Evolutionary conservation across 1,139 yeast genomes (phyloP).

Genomic region (Blastobotrys elegans): DNA sequence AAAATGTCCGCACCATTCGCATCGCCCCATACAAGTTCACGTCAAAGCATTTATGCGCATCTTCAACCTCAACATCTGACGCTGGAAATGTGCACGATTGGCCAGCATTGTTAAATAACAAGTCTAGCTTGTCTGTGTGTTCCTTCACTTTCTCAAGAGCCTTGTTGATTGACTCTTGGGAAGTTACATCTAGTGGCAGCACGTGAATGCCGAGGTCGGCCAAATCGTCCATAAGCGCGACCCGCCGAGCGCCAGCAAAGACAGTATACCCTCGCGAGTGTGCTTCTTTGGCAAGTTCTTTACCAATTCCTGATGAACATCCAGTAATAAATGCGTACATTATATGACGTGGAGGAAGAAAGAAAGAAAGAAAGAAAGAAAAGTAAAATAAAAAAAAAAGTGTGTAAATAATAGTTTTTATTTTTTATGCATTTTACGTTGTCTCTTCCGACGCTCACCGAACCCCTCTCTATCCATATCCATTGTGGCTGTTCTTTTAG

Average conservation of each 20-base stretch:
- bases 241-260: slow-evolving; percentile 68
- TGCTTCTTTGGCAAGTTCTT: slow-evolving; percentile 58
- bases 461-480: slow-evolving; percentile 89
- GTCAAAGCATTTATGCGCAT: slow-evolving; percentile 50
- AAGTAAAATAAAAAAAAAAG: neutral
- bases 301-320: slow-evolving; percentile 79
- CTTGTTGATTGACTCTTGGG: slow-evolving; percentile 44
- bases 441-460: slow-evolving; percentile 53
- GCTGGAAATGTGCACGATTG: slow-evolving; percentile 65
- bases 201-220: slow-evolving; percentile 38
- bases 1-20: slow-evolving; percentile 56
- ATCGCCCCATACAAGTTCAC: slow-evolving; percentile 71
- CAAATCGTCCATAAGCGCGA: slow-evolving; percentile 56
- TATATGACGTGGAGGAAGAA: neutral
- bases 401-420: neutral
- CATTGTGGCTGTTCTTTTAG: slow-evolving; percentile 85
- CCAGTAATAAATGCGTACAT: slow-evolving; percentile 61
- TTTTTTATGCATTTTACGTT: neutral
- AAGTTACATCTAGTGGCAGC: slow-evolving; percentile 49
- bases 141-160: slow-evolving; percentile 41
- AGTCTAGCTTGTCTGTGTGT: slow-evolving; percentile 47
- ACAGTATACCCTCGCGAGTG: slow-evolving; percentile 56
- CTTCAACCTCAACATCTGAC: slow-evolving; percentile 57
- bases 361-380: neutral
- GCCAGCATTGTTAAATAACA: slow-evolving; percentile 67